Conservation (phyloP, 106 monocot genomes). For the Dendrobium nobile region DNA sequence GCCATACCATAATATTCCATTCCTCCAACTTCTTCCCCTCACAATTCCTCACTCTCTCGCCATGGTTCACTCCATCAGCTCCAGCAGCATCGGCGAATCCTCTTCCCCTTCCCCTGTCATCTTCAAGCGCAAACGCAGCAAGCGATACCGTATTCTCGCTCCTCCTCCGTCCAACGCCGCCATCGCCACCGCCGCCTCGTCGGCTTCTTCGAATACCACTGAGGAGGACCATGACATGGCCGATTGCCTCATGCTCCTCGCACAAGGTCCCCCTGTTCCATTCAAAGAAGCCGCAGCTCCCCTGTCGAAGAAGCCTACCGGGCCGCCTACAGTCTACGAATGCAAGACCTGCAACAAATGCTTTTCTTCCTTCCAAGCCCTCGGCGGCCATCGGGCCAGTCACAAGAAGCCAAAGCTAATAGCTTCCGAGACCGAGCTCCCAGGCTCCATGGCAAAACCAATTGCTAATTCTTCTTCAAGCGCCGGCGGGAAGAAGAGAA, state of each 20-base stretch:
- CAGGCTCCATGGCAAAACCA: not conserved
- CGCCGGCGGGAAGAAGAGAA: not conserved
- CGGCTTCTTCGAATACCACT: conserved; percentile 24
- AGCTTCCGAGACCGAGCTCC: not conserved
- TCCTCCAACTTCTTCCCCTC: not conserved
- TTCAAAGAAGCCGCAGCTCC: not conserved
- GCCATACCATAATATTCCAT: too few relatives aligned
- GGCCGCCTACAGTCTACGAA: not conserved
- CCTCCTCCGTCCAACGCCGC: not conserved
- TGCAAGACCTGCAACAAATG: conserved; percentile 1
- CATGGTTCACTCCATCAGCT: conserved; percentile 4
- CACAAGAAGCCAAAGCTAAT: conserved; percentile 35
- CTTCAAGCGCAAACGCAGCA: conserved; percentile 38
- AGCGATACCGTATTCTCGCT: not conserved
- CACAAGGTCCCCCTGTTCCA: conserved; percentile 22
- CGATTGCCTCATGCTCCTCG: conserved; percentile 65
- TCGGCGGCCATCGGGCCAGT: conserved; percentile 60
- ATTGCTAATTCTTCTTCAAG: not conserved
- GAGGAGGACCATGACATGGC: conserved; percentile 43
- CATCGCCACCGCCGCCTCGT: not conserved
- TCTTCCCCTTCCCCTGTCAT: not conserved
- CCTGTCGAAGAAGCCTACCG: not conserved
- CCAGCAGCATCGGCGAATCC: conserved; percentile 6
- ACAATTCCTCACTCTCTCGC: conserved; percentile 5
- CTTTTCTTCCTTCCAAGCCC: conserved; percentile 54